These are phyloP conservation scores for Podosphaera xanthii DNA, from an alignment of 2,329 filamentous ascomycete species.

Conservation along the genomic window DNA sequence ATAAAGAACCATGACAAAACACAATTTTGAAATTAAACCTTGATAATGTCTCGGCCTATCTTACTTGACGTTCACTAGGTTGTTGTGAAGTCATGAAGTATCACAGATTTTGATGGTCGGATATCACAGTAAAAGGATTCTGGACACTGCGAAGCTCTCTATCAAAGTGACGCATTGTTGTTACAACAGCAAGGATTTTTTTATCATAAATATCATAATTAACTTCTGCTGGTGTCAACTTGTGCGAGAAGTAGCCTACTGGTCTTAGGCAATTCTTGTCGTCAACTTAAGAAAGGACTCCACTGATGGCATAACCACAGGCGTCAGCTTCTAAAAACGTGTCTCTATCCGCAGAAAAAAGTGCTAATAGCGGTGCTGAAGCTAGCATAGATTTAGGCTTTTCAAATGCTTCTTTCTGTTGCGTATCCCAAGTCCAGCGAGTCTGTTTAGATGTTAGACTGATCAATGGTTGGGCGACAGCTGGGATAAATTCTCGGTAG, in stretches of 20 bases:
- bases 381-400: background rate
- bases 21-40: background rate
- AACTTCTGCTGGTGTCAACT: background rate
- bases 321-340: background rate
- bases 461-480: too few species aligned
- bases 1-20: too few species aligned
- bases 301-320: too few species aligned
- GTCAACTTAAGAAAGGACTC: too few species aligned
- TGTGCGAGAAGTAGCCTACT: background rate
- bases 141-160: background rate
- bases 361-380: background rate
- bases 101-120: too few species aligned
- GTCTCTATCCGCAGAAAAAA: background rate
- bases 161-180: background rate
- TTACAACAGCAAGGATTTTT: background rate
- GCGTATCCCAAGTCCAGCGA: background rate
- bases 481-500: slow-evolving; percentile 13
- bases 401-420: background rate
- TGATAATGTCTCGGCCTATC: background rate
- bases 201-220: too few species aligned
- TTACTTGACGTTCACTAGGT: background rate
- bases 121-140: background rate
- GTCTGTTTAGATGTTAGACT: background rate
- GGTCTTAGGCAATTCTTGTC: background rate
- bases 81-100: background rate